These are phyloP conservation scores for Babjeviella inositovora DNA, from an alignment of 805 yeast genomes.

Conservation along the genomic window DNA sequence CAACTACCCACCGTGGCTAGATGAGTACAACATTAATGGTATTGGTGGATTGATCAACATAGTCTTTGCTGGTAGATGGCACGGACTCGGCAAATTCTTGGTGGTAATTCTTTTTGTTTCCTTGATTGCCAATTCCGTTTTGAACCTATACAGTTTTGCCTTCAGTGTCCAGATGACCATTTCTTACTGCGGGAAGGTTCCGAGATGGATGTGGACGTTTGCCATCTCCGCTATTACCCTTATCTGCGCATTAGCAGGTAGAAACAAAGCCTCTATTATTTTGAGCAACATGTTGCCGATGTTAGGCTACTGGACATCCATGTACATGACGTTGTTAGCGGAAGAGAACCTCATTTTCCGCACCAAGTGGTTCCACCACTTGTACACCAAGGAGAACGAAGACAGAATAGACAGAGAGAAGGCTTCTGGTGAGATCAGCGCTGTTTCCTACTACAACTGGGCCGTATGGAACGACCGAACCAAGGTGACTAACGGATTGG, in stretches of 20 bases:
- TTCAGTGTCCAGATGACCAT: conserved; percentile 51
- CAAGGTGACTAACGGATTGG: conserved; percentile 52
- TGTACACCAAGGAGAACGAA: conserved; percentile 21
- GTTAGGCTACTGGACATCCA: conserved; percentile 85
- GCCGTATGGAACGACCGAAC: conserved; percentile 51
- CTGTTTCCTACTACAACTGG: conserved; percentile 44
- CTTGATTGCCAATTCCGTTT: conserved; percentile 65
- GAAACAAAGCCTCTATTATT: conserved; percentile 54
- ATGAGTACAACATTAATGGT: conserved; percentile 39
- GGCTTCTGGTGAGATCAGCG: background rate
- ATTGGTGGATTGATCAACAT: conserved; percentile 62
- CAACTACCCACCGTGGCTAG: conserved; percentile 36
- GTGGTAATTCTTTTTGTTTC: conserved; percentile 57
- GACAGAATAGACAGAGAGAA: conserved; percentile 1
- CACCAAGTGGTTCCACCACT: conserved; percentile 19
- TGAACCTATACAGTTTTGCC: conserved; percentile 73
- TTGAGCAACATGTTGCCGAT: conserved; percentile 75
- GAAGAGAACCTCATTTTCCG: conserved; percentile 68
- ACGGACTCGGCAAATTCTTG: conserved; percentile 62
- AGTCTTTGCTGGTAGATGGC: conserved; percentile 51
- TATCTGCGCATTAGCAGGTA: conserved; percentile 62
- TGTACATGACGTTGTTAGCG: conserved; percentile 53
- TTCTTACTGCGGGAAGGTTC: conserved; percentile 34
- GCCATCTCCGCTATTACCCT: conserved; percentile 46
- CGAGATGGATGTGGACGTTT: conserved; percentile 68